Evolutionary conservation across 106 monocot genomes (phyloP).

Genomic region (Allium sativum): DNA sequence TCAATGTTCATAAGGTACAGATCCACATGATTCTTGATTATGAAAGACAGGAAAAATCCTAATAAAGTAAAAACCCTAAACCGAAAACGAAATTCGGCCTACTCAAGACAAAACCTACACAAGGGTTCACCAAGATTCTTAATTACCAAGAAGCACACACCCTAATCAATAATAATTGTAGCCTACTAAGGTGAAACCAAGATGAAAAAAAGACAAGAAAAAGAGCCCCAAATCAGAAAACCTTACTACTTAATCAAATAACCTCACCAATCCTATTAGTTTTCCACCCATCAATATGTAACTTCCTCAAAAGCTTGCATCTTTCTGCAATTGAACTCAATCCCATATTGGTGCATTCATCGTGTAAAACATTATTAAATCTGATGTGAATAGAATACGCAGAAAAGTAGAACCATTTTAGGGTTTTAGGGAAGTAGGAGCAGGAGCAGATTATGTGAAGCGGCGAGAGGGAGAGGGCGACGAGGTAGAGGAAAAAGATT

Average conservation of each 20-base stretch:
- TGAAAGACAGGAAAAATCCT: no score
- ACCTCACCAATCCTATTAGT: conserved; percentile 60
- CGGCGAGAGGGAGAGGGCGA: conserved; percentile 5
- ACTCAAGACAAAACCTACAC: not conserved
- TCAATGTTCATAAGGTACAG: no score
- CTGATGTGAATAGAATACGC: no score
- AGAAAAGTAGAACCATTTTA: no score
- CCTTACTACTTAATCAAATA: no score
- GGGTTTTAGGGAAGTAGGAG: no score
- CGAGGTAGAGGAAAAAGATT: conserved; percentile 9
- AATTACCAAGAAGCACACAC: no score
- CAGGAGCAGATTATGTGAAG: no score
- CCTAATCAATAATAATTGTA: no score
- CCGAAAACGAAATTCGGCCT: not conserved
- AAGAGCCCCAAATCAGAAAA: not conserved
- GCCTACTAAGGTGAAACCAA: no score
- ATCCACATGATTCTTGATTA: no score
- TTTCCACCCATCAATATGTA: conserved; percentile 87
- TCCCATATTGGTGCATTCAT: conserved; percentile 54
- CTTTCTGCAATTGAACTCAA: conserved; percentile 29
- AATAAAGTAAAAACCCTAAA: not conserved
- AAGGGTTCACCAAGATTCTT: conserved; percentile 21
- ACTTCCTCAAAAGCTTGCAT: conserved; percentile 56
- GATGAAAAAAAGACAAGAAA: not conserved
- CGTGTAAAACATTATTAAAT: no score